Evolutionary conservation across 805 yeast species (phyloP), one percentile per base, ranked within the genome.

Genomic region (Saccharomycopsis sp.): DNA sequence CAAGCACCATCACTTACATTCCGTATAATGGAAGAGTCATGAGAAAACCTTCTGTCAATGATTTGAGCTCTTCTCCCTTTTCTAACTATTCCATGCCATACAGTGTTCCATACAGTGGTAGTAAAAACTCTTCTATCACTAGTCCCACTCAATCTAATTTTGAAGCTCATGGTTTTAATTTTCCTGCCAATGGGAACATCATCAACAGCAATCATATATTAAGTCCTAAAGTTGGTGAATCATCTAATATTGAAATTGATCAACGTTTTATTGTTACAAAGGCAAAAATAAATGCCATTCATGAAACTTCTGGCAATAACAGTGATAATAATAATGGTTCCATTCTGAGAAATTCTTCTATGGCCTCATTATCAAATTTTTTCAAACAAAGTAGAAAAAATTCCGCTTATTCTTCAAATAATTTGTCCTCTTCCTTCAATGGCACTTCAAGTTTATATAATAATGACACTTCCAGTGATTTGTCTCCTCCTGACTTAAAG

Each of bases 351-450:
- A 88, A 81, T 57, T 76, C 82, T 34, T 80, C 88, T 5, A 80
- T 82, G 79, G 87, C 82, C 14, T 83, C 81, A 55, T 58, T 82
- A 52, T 76, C 81, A 52, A 64, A 86, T 36, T 81, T 82, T 52
- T 82, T 82, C 64, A 79, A 74, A 46, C 68, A 70, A 17, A 33
- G 45, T 4, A 39, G 49, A 15, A 46, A 44, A 20, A 47, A 41
- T 34, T 41, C 49, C 21, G 20, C 33, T 14, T 29, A 21, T 31
- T 37, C 23, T 28, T 18, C 20, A 15, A 41, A 18, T 36, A 34
- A 32, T 27, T n/a, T n/a, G n/a, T n/a, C n/a, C n/a, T n/a, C n/a
- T n/a, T n/a, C n/a, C n/a, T n/a, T n/a, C n/a, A n/a, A n/a, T n/a
- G n/a, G n/a, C n/a, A 21, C 14, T 15, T 13, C 14, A 21, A 6